Evolutionary conservation across 441 rosid genomes (phyloP).

Genomic region (Croton setiger): DNA sequence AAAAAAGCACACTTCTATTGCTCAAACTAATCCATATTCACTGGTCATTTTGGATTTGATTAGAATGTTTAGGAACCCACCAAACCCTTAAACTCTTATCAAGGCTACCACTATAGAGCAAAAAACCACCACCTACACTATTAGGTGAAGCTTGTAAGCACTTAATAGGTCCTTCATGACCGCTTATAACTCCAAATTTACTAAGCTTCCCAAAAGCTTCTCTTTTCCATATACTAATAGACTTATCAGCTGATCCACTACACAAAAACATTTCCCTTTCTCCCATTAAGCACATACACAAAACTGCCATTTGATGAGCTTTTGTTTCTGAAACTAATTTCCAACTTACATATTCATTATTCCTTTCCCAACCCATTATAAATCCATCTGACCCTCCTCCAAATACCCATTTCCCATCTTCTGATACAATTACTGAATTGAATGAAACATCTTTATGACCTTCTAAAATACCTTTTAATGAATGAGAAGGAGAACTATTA

Average conservation of each 20-base stretch:
- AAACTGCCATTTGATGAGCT: conserved; percentile 72
- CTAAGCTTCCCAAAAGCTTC: conserved; percentile 50
- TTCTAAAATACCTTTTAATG: conserved; percentile 59
- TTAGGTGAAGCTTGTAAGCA: conserved; percentile 74
- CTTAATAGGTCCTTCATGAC: conserved; percentile 90
- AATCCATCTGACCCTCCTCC: conserved; percentile 90
- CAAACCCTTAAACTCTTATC: conserved; percentile 82
- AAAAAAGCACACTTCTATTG: background rate
- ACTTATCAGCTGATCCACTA: conserved; percentile 86
- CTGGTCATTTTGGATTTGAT: conserved; percentile 20
- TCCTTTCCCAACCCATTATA: conserved; percentile 82
- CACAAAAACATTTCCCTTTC: conserved; percentile 61
- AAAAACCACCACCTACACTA: conserved; percentile 66
- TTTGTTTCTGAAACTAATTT: conserved; percentile 54
- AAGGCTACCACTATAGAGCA: conserved; percentile 88
- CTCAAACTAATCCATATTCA: background rate
- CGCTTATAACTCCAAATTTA: conserved; percentile 51
- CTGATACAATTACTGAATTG: conserved; percentile 70
- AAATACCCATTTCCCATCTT: conserved; percentile 78
- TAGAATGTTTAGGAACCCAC: conserved; percentile 73
- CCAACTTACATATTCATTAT: conserved; percentile 48
- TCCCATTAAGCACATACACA: conserved; percentile 66
- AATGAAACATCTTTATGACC: conserved; percentile 73
- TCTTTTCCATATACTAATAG: conserved; percentile 71
- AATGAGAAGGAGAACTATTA: conserved; percentile 30